phyloP scores from a whole-genome alignment of 1,139 yeast species.

The Debaryomyces sp. region DNA sequence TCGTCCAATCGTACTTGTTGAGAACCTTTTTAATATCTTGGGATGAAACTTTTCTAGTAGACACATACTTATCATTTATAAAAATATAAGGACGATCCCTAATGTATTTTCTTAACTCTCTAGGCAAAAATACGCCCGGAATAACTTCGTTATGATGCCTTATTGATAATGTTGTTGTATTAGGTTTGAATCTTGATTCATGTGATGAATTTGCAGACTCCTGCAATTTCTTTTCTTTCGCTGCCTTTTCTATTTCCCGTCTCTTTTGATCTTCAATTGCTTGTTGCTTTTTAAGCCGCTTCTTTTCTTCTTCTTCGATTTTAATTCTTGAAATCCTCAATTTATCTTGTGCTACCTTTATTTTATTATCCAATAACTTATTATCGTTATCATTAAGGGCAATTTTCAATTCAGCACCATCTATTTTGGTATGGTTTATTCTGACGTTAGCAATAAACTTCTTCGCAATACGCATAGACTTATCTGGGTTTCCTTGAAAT shows the following conservation, averaged over 20 bases:
- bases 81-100: slow-evolving; percentile 59
- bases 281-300: slow-evolving; percentile 19
- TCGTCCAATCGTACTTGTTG: slow-evolving; percentile 62
- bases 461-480: slow-evolving; percentile 51
- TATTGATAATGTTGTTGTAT: slow-evolving; percentile 39
- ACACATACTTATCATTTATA: slow-evolving; percentile 56
- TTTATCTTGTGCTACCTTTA: slow-evolving; percentile 36
- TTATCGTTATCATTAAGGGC: slow-evolving; percentile 41
- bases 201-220: background rate
- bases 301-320: slow-evolving; percentile 36
- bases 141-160: slow-evolving; percentile 35
- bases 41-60: slow-evolving; percentile 52
- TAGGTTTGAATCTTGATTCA: slow-evolving; percentile 24
- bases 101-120: slow-evolving; percentile 48
- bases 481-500: slow-evolving; percentile 61
- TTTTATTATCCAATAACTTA: slow-evolving; percentile 31
- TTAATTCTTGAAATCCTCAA: slow-evolving; percentile 26
- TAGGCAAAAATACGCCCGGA: slow-evolving; percentile 43
- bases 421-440: slow-evolving; percentile 36
- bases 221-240: slow-evolving; percentile 14
- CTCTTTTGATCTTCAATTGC: slow-evolving; percentile 28
- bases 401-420: slow-evolving; percentile 41
- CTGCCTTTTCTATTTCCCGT: slow-evolving; percentile 17
- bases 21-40: slow-evolving; percentile 57
- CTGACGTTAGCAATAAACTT: slow-evolving; percentile 32